phyloP scores from a whole-genome alignment of 2,329 filamentous ascomycete genomes.

The Xylariaceae sp. region DNA sequence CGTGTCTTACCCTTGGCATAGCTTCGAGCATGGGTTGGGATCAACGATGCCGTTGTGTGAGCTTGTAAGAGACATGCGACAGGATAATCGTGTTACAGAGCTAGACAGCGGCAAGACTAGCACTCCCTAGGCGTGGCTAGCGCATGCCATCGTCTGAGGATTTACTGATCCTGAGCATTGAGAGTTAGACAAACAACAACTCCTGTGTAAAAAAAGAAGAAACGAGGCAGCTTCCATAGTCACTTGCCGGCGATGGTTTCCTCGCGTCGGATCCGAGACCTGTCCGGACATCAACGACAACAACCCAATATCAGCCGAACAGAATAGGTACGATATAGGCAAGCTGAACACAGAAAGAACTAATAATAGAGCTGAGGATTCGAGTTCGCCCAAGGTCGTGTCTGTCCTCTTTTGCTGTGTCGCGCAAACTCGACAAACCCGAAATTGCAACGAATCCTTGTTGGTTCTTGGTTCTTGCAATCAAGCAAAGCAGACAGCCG shows the following conservation, averaged over 20 bases:
- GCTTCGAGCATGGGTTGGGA: not conserved
- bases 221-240: too few relatives aligned
- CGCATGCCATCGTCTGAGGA: too few relatives aligned
- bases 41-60: not conserved
- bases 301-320: not conserved
- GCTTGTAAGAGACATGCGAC: not conserved
- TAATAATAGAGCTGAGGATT: slow-evolving; percentile 6
- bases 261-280: not conserved
- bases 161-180: too few relatives aligned
- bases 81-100: not conserved
- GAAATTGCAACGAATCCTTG: slow-evolving; percentile 4
- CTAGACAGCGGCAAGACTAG: too few relatives aligned
- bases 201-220: too few relatives aligned
- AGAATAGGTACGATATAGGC: not conserved
- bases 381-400: not conserved
- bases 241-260: not conserved
- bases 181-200: too few relatives aligned
- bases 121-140: too few relatives aligned
- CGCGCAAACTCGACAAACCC: slow-evolving; percentile 7
- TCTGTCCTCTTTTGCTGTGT: not conserved
- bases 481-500: slow-evolving; percentile 6
- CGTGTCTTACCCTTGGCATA: not conserved
- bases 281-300: not conserved
- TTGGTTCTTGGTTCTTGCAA: not conserved
- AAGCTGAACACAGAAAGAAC: not conserved